These are phyloP conservation scores for Claviceps cyperi DNA, from an alignment of 2,329 filamentous ascomycete genomes.

Conservation along the genomic window DNA sequence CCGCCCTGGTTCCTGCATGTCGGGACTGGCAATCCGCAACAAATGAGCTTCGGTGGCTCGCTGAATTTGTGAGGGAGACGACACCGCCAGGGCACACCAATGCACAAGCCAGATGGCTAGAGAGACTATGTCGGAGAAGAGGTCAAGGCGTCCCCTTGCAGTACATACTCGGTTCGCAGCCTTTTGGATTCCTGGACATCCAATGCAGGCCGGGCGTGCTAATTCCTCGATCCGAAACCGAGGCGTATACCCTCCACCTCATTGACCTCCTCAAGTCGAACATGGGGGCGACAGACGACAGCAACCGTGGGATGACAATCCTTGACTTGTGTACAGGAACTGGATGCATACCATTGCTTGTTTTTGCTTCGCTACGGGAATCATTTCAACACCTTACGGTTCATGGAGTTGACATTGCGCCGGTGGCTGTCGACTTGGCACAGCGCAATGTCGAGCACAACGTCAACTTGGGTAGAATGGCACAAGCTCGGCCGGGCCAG, in stretches of 20 bases:
- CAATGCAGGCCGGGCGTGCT: constrained; percentile 63
- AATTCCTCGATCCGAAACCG: constrained; percentile 71
- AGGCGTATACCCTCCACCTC: constrained; percentile 48
- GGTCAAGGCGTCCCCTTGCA: constrained; percentile 63
- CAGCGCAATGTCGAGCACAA: constrained; percentile 52
- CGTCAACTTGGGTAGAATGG: constrained; percentile 20
- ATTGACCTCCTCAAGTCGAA: constrained; percentile 27
- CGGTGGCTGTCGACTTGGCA: constrained; percentile 49
- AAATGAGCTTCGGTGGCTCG: constrained; percentile 62
- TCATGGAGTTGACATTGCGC: constrained; percentile 62
- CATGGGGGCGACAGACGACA: constrained; percentile 4
- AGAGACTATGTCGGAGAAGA: constrained; percentile 32
- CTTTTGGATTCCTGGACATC: constrained; percentile 74
- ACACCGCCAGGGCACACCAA: constrained; percentile 5
- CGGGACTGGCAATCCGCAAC: constrained; percentile 47
- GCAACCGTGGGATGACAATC: constrained; percentile 35
- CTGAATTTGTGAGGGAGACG: constrained; percentile 36
- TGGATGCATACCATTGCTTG: constrained; percentile 73
- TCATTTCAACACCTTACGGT: constrained; percentile 31
- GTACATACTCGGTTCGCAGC: constrained; percentile 78
- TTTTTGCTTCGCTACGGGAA: constrained; percentile 46
- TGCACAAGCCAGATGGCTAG: constrained; percentile 12
- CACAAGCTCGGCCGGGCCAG: constrained; percentile 8
- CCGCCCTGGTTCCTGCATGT: constrained; percentile 48
- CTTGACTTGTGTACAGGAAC: constrained; percentile 84